These are phyloP conservation scores for Colletotrichum eremochloae DNA, from an alignment of 2,329 filamentous ascomycete species.

Conservation along the genomic window DNA sequence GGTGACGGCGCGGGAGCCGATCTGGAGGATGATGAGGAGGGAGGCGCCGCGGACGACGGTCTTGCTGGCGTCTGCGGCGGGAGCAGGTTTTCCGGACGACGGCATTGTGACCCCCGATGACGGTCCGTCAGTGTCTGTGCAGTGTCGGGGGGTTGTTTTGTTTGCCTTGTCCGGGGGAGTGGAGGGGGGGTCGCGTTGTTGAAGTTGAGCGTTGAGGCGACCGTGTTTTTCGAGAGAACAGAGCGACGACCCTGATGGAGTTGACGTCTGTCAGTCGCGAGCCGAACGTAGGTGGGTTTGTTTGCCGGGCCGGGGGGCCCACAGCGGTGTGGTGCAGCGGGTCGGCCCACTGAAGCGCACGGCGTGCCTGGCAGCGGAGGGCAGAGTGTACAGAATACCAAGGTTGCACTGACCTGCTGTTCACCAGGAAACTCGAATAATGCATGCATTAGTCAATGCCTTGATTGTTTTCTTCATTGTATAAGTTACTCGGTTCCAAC, in stretches of 20 bases:
- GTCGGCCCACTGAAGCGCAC: slow-evolving; percentile 18
- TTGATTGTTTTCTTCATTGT: background rate
- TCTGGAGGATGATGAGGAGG: slow-evolving; percentile 88
- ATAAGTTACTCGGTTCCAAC: too few relatives aligned
- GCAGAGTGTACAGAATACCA: too few relatives aligned
- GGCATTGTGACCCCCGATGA: slow-evolving; percentile 9
- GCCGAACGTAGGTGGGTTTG: slow-evolving; percentile 10
- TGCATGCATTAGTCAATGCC: background rate
- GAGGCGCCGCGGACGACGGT: slow-evolving; percentile 77
- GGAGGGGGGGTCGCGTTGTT: background rate
- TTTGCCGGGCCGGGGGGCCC: slow-evolving; percentile 19
- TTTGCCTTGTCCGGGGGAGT: background rate
- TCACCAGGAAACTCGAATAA: background rate
- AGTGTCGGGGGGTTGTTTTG: background rate
- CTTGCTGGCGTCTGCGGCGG: slow-evolving; percentile 31
- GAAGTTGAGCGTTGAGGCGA: slow-evolving; percentile 20
- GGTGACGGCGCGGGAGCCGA: slow-evolving; percentile 87
- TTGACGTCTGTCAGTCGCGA: background rate
- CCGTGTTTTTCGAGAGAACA: slow-evolving; percentile 19
- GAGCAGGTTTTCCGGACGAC: background rate
- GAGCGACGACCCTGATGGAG: slow-evolving; percentile 2
- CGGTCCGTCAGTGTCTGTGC: background rate
- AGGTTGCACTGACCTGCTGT: background rate
- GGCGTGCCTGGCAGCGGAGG: background rate
- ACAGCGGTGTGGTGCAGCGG: slow-evolving; percentile 24